Evolutionary conservation across 2,329 filamentous ascomycete species (phyloP).

Genomic region (Neofusicoccum kwambonambiense): DNA sequence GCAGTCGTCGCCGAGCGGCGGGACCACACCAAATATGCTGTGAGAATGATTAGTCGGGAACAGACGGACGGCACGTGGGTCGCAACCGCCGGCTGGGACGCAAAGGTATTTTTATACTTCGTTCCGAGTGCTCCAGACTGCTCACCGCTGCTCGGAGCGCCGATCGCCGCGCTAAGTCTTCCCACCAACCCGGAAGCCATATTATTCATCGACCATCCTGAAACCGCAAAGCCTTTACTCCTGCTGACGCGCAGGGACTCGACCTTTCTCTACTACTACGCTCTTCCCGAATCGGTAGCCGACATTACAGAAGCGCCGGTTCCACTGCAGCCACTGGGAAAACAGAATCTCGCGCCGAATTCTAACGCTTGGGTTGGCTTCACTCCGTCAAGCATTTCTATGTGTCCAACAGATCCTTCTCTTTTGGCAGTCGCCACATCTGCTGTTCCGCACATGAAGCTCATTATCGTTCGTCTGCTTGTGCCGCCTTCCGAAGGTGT

Average conservation of each 20-base stretch:
- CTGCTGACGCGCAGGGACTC: constrained; percentile 58
- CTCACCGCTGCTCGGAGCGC: constrained; percentile 23
- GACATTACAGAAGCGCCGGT: background rate
- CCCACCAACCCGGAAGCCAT: constrained; percentile 59
- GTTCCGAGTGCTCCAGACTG: constrained; percentile 24
- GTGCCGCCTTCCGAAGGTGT: constrained; percentile 41
- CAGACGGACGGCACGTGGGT: constrained; percentile 36
- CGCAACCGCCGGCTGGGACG: constrained; percentile 63
- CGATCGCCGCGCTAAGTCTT: constrained; percentile 43
- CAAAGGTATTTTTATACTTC: constrained; percentile 54
- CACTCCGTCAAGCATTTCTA: constrained; percentile 57
- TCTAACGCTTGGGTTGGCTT: constrained; percentile 65
- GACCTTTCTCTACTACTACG: constrained; percentile 59
- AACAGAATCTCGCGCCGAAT: constrained; percentile 61
- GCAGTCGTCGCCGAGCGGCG: constrained; percentile 48
- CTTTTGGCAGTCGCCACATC: constrained; percentile 61
- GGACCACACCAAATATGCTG: constrained; percentile 60
- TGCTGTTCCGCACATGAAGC: constrained; percentile 61
- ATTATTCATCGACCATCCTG: constrained; percentile 52
- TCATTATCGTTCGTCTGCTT: constrained; percentile 58
- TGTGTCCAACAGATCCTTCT: constrained; percentile 54
- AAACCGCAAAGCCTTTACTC: constrained; percentile 48
- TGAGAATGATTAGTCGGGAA: constrained; percentile 48
- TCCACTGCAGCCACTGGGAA: constrained; percentile 48
- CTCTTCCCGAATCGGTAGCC: constrained; percentile 26